Base-by-base conservation (phyloP, 176 grass and related monocot genomes). In the Stipa capillata region DNA sequence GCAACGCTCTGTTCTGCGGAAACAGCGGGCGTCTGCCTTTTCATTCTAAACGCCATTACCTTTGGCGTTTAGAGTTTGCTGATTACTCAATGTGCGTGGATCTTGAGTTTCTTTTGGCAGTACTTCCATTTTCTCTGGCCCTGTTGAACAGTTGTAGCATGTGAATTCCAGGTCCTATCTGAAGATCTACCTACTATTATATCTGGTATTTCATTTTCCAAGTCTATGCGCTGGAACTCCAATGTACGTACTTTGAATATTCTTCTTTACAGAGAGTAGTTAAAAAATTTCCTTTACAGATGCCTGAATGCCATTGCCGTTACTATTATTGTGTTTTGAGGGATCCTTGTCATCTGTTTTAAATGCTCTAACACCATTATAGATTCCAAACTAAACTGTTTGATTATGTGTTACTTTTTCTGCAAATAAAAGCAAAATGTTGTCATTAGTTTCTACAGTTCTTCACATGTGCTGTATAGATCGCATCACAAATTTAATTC, bases 141-240 rank as follows among this genome's bases (percentile, higher is more conserved):
- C 43, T 59, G 72, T 56, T 45, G 39, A 25, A 55, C 20, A 53
- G 21, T 63, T 57, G 62, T 49, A 65, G 7, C 48, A 53, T 74
- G 47, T 51, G 14, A 49, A 78, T 60, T 47, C n/a, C 82, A 96
- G 93, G 93, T 92, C 45, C 65, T n/a, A n/a, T n/a, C n/a, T n/a
- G n/a, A n/a, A n/a, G n/a, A n/a, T n/a, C n/a, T n/a, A n/a, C n/a
- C n/a, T n/a, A n/a, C n/a, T n/a, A n/a, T n/a, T n/a, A n/a, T n/a
- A n/a, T n/a, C n/a, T n/a, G n/a, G n/a, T n/a, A n/a, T n/a, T n/a
- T n/a, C n/a, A n/a, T n/a, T n/a, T n/a, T n/a, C n/a, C n/a, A n/a
- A n/a, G n/a, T n/a, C n/a, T n/a, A n/a, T n/a, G n/a, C n/a, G n/a
- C n/a, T n/a, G n/a, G n/a, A n/a, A n/a, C n/a, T n/a, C n/a, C n/a